Percentiles rank a stretch among this genome's conserved stretches.
These are phyloP conservation scores for Thelonectria blattea DNA, from an alignment of 2,329 filamentous ascomycete species.

Conservation along the genomic window DNA sequence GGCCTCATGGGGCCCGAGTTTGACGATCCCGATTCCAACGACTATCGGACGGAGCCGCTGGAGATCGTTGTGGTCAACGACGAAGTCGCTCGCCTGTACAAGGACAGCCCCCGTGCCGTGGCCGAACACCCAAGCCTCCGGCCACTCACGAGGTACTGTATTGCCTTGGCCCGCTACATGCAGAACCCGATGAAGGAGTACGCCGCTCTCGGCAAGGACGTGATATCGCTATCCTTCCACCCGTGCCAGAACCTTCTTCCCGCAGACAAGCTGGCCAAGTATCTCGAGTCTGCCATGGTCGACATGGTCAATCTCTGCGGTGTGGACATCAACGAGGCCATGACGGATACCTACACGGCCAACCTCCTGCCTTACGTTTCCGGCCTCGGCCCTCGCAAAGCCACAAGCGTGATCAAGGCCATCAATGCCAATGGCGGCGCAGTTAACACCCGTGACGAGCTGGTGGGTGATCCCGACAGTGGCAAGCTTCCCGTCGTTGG, in stretches of 20 bases:
- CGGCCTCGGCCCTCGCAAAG: slow-evolving; percentile 91
- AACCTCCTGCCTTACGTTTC: slow-evolving; percentile 90
- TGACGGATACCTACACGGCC: slow-evolving; percentile 79
- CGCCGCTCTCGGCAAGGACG: slow-evolving; percentile 86
- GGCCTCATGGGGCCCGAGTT: slow-evolving; percentile 82
- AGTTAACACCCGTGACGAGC: slow-evolving; percentile 82
- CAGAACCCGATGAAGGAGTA: slow-evolving; percentile 98
- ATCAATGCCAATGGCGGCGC: slow-evolving; percentile 90
- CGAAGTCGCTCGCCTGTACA: slow-evolving; percentile 95
- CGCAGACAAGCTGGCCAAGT: slow-evolving; percentile 83
- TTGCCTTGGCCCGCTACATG: slow-evolving; percentile 87
- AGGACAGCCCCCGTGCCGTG: slow-evolving; percentile 81
- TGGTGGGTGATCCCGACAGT: slow-evolving; percentile 86
- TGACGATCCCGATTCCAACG: slow-evolving; percentile 76
- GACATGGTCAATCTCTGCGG: slow-evolving; percentile 98
- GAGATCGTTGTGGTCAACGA: slow-evolving; percentile 95
- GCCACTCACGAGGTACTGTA: slow-evolving; percentile 84
- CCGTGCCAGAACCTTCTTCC: slow-evolving; percentile 88
- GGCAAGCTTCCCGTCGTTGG: slow-evolving; percentile 81
- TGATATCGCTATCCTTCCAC: slow-evolving; percentile 86
- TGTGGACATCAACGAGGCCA: slow-evolving; percentile 92
- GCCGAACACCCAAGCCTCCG: slow-evolving; percentile 82
- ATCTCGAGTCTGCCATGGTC: slow-evolving; percentile 94
- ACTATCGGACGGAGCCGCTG: slow-evolving; percentile 77
- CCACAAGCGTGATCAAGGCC: slow-evolving; percentile 73